Conservation (phyloP, 306 rosid genomes). For the Abrus precatorius region DNA sequence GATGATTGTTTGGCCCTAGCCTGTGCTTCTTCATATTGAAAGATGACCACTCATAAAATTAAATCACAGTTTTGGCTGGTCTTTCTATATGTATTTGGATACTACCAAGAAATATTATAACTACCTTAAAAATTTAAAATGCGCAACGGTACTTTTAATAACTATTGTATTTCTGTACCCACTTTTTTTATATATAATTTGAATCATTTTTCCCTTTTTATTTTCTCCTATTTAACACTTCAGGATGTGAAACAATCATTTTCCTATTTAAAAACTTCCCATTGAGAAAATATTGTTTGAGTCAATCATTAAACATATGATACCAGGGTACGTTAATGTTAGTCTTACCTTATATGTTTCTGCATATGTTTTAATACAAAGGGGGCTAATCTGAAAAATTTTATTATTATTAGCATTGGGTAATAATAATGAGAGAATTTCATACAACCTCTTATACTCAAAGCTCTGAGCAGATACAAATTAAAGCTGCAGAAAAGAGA, state of each 20-base stretch:
- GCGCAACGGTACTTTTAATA: neutral
- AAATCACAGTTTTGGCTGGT: constrained; percentile 36
- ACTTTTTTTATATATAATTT: no score
- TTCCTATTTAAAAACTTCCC: neutral
- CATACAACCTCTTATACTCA: constrained; percentile 27
- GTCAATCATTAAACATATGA: neutral
- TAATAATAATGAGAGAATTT: neutral
- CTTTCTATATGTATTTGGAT: constrained; percentile 17
- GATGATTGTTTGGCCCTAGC: constrained; percentile 37
- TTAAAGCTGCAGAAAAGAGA: constrained; percentile 45
- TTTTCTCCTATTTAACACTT: no score
- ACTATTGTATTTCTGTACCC: no score
- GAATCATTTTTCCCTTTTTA: no score
- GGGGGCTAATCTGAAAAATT: constrained; percentile 14
- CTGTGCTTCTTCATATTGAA: constrained; percentile 46
- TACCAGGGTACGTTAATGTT: neutral
- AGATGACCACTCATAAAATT: constrained; percentile 46
- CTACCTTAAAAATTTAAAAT: neutral
- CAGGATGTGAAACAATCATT: no score
- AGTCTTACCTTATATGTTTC: constrained; percentile 24
- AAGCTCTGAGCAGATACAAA: constrained; percentile 40
- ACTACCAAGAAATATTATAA: constrained; percentile 23
- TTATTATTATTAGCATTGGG: constrained; percentile 35
- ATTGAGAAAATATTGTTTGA: constrained; percentile 2
- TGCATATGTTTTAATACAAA: constrained; percentile 12